These are phyloP conservation scores for Apophysomyces ossiformis DNA, from an alignment of 371 early-diverging fungal species.

Conservation along the genomic window DNA sequence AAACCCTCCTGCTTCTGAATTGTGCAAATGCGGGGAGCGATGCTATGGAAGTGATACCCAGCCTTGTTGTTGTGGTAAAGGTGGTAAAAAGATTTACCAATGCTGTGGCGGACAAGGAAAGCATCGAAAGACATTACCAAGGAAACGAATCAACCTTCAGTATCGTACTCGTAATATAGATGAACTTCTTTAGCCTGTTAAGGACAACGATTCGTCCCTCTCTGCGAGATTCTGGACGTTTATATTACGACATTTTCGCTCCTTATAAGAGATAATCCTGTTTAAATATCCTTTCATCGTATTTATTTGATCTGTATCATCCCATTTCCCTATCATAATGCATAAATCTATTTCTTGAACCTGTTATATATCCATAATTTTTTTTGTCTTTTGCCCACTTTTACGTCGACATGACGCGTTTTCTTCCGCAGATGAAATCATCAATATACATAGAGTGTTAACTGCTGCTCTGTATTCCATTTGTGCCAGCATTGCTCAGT, in stretches of 20 bases:
- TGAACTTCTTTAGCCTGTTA: not conserved
- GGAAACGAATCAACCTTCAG: not conserved
- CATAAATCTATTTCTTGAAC: too few species aligned
- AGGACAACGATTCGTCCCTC: not conserved
- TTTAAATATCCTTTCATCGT: not conserved
- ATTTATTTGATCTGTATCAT: not conserved
- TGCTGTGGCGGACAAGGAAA: conserved; percentile 4
- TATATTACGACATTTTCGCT: not conserved
- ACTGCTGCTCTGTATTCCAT: too few species aligned
- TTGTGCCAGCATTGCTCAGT: too few species aligned
- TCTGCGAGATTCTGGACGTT: not conserved
- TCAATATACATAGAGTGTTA: too few species aligned
- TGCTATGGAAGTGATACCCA: not conserved
- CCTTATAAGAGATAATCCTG: not conserved
- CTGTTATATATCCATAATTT: too few species aligned
- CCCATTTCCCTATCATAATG: not conserved
- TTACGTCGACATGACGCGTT: not conserved
- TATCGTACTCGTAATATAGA: not conserved
- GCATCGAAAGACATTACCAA: conserved; percentile 30
- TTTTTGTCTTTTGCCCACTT: not conserved
- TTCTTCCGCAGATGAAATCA: too few species aligned
- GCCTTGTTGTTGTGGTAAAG: not conserved
- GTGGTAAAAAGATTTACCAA: not conserved
- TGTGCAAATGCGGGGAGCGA: not conserved
- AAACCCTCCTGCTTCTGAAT: not conserved